Evolutionary conservation across 2,329 filamentous ascomycete species (phyloP).

Genomic region (Botrytis fabae): DNA sequence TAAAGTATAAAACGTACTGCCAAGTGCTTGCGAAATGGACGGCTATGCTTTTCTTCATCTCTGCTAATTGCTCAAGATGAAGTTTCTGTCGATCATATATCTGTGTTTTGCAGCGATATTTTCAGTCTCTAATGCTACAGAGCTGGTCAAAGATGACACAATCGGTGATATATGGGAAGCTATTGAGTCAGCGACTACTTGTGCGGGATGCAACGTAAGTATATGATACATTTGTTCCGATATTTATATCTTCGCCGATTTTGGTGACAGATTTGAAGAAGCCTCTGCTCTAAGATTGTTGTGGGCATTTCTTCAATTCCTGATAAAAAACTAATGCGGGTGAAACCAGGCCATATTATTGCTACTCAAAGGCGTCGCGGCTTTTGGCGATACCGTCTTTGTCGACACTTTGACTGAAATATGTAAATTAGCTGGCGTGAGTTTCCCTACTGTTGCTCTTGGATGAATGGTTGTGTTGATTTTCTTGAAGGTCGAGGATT

Average conservation of each 20-base stretch:
- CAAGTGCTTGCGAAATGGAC: not conserved
- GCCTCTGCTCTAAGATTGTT: not conserved
- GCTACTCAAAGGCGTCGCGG: slow-evolving; percentile 48
- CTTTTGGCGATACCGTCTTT: slow-evolving; percentile 47
- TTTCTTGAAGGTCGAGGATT: slow-evolving; percentile 34
- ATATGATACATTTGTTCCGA: not conserved
- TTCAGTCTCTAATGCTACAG: slow-evolving; percentile 2
- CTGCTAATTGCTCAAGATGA: slow-evolving; percentile 13
- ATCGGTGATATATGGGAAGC: slow-evolving; percentile 18
- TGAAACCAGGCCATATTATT: slow-evolving; percentile 39
- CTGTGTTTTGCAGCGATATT: slow-evolving; percentile 2
- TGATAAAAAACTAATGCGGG: not conserved
- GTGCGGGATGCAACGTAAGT: slow-evolving; percentile 23
- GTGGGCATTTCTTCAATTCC: not conserved
- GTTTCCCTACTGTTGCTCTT: slow-evolving; percentile 26
- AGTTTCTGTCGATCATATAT: slow-evolving; percentile 1
- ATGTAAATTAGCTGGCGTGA: slow-evolving; percentile 35
- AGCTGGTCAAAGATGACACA: slow-evolving; percentile 18
- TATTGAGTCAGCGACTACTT: slow-evolving; percentile 20
- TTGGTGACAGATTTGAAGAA: not conserved
- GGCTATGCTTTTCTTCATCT: not conserved
- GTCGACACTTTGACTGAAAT: slow-evolving; percentile 43
- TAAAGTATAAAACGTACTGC: slow-evolving; percentile 2
- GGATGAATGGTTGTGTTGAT: not conserved
- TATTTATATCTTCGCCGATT: not conserved